Percentiles rank a stretch among this genome's conserved stretches.
Conservation (phyloP, 2,329 filamentous ascomycete genomes). For the Fusarium mundagurra region DNA sequence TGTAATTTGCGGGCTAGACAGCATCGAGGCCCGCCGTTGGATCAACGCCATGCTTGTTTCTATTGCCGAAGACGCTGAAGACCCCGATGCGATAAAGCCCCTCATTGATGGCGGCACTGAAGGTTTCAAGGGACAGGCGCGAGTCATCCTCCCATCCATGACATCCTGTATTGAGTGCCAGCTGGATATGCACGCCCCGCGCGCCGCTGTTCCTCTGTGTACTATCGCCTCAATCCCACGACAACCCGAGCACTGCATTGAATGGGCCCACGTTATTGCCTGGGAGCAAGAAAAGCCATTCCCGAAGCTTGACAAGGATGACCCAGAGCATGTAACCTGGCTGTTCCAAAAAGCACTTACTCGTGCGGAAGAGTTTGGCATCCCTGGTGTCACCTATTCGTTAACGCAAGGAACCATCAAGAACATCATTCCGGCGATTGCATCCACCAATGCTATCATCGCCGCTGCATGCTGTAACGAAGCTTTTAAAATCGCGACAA, state of each 20-base stretch:
- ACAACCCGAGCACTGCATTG: conserved; percentile 97
- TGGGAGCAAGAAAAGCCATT: conserved; percentile 91
- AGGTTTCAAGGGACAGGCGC: conserved; percentile 96
- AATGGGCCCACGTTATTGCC: conserved; percentile 98
- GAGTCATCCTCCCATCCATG: conserved; percentile 90
- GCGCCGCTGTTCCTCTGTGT: conserved; percentile 94
- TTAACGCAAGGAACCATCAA: conserved; percentile 98
- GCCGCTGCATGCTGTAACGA: conserved; percentile 97
- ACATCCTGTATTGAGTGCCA: conserved; percentile 98
- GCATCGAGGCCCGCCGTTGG: conserved; percentile 97
- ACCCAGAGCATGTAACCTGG: conserved; percentile 98
- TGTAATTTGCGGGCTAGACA: conserved; percentile 93
- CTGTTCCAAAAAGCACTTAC: conserved; percentile 85
- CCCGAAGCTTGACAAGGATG: conserved; percentile 89
- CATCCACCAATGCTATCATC: conserved; percentile 96
- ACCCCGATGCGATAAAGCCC: conserved; percentile 88
- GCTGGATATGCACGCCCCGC: conserved; percentile 97
- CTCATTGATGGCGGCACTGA: conserved; percentile 97
- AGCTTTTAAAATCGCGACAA: conserved; percentile 91
- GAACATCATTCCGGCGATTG: conserved; percentile 98
- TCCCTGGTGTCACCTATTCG: conserved; percentile 91
- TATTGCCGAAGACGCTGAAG: conserved; percentile 81
- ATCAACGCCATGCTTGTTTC: conserved; percentile 94
- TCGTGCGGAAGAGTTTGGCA: conserved; percentile 88
- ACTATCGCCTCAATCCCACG: conserved; percentile 96